Evolutionary conservation across 2,329 filamentous ascomycete species (phyloP), one percentile per base, ranked within the genome.

Genomic region (Drechslerella coelobrocha): DNA sequence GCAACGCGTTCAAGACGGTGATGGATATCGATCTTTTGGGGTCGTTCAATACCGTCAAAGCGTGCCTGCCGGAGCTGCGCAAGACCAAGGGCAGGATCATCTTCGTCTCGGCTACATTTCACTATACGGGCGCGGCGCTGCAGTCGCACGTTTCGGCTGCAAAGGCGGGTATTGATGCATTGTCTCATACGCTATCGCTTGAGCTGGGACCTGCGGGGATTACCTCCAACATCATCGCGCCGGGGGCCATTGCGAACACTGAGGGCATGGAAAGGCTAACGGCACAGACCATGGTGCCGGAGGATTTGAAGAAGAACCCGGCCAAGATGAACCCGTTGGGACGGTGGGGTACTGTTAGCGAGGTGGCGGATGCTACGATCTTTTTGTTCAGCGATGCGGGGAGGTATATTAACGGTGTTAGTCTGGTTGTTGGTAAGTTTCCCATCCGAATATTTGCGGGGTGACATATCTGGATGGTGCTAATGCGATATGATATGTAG

Each of bases 1-100:
- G 89, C 66, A 97, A 97, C 78, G 94, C 91, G 2, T 96, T 99
- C 86, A 95, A 92, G 79, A 84, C 90, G 0, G 94, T 99, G 74
- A 93, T 97, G 76, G 94, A 97, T 72, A 99, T 99, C 77, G 94
- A 97, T 78, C 89, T 96, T 1, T 80, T 97, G 34, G 94, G 94
- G 29, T 95, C 90, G 14, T 99, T 90, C 81, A 96, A 97, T 81
- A 96, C 92, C 1, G 84, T 96, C 77, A 97, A 97, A 81, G 92
- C 93, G 2, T 94, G 91, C 0, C 81, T 97, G 31, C 91, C 91
- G 0, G 84, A 96, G 76, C 85, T 99, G 2, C 80, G 91, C 10
- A 83, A 86, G 75, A 89, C 88, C 0, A 60, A 57, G 23, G 92
- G 92, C 8, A 87, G 92, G 65, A 92, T 97, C 77, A 85, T 97